Base-by-base conservation (phyloP, 345 rosid genomes). In the Clarkia xantiana region DNA sequence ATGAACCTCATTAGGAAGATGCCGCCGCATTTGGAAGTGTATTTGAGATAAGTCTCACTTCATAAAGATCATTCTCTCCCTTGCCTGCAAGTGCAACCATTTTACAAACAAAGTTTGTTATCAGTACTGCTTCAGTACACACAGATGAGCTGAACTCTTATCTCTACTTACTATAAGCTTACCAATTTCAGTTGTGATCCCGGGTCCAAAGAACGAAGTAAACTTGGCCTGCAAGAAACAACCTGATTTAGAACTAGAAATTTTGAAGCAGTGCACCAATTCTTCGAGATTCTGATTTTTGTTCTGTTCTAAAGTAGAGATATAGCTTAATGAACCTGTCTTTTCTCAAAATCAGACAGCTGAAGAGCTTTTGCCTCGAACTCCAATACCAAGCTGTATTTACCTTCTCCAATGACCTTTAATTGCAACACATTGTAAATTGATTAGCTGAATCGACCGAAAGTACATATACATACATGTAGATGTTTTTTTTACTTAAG, bases 151-250 rank as follows among this genome's bases (percentile, higher is more conserved):
- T 45, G 3, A 45, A 15, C 20, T 16, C 10, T 16, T 17, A 45
- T 18, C 3, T 23, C 52, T 18, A 34, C 18, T 38, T 38, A 25
- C 10, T 14, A 40, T 42, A n/a, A 53, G 62, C 91, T 76, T 57
- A 90, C 97, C 80, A 1, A 83, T 66, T 79, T 79, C 96, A 60
- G 94, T 89, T 18, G 80, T 66, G 66, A 90, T 74, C 58, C 81
- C 66, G 11, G 96, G 94, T 65, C 94, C 97, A 63, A 90, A 90
- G 71, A 90, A 86, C 17, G 96, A 86, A 58, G 96, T 42, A 51
- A 90, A 86, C 72, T 90, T 90, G 13, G 75, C 94, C 96, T 90
- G 51, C 62, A 56, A 61, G 23, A 44, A 53, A 19, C 22, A 10
- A 42, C n/a, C 20, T 20, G 47, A 13, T 23, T 52, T 18, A 12